Evolutionary conservation across 441 rosid genomes (phyloP).

Genomic region (Bocquillonia castaneifolia): DNA sequence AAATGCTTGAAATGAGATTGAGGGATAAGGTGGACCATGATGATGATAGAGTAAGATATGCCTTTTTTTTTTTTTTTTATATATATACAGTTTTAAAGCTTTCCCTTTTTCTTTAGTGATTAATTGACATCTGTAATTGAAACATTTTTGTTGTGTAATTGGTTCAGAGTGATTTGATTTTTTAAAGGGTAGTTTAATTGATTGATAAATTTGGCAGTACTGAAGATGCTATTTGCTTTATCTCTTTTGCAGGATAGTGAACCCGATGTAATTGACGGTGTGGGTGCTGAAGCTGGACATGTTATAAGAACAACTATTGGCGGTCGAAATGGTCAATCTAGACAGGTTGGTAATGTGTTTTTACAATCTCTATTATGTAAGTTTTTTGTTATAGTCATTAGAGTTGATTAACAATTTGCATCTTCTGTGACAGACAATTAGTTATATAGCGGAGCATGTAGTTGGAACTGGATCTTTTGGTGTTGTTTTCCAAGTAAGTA

Average conservation of each 20-base stretch:
- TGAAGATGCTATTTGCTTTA: background rate
- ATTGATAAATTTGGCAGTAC: background rate
- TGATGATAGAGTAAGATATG: constrained; percentile 64
- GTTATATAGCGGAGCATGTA: constrained; percentile 93
- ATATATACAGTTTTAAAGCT: too few species aligned
- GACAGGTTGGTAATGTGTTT: constrained; percentile 55
- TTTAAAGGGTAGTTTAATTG: constrained; percentile 11
- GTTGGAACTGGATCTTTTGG: constrained; percentile 98
- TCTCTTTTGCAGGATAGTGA: constrained; percentile 73
- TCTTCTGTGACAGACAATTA: constrained; percentile 54
- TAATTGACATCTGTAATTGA: too few species aligned
- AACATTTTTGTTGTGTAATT: too few species aligned
- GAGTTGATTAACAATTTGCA: constrained; percentile 6
- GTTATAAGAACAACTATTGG: constrained; percentile 78
- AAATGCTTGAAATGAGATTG: constrained; percentile 85
- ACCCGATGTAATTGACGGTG: constrained; percentile 82
- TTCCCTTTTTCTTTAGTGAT: too few species aligned
- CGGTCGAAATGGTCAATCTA: constrained; percentile 83
- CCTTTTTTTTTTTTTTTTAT: background rate
- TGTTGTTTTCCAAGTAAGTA: constrained; percentile 80
- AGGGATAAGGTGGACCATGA: constrained; percentile 74
- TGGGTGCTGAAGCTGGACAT: constrained; percentile 86
- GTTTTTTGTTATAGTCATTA: background rate
- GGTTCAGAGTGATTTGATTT: constrained; percentile 8
- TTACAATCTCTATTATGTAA: constrained; percentile 9